Evolutionary conservation across 202 grass and related monocot genomes (phyloP), one percentile per base, ranked within the genome.

Genomic region (Carex arenaria): DNA sequence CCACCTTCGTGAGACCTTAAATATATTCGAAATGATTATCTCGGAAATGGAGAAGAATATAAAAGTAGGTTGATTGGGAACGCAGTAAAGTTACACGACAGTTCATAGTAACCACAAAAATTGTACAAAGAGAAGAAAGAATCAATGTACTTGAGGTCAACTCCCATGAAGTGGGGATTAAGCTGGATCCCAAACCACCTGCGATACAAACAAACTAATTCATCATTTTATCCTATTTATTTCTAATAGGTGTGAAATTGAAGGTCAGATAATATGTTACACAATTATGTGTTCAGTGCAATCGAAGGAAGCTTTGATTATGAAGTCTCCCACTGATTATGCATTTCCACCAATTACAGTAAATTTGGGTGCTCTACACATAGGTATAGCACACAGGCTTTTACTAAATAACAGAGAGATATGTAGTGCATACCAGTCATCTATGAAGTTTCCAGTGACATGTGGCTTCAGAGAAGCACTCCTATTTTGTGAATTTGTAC

Each of bases 101-200:
- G 15, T 30, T 74, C 4, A 36, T 36, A 28, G 34, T 10, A 76
- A 76, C 26, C 32, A 76, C 19, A 54, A 52, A 22, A 76, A 56
- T 10, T 56, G 51, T 18, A 77, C 73, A 77, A 57, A 77, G 51
- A 19, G 26, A 31, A 56, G 15, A 26, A 86, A 84, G 65, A 31
- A 71, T 60, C 14, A 34, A 86, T 90, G 70, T 98, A 98, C 95
- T 98, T 98, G 86, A 98, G 95, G 83, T 98, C 95, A 90, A 98
- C 38, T 92, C 93, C 91, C 85, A 98, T 86, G 47, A 95, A 98
- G 80, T 93, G 86, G 78, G 95, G 95, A 95, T 95, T 98, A 77
- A 98, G 93, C 85, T 98, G 95, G 74, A 98, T 91, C 36, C 95
- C 95, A 72, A 95, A 90, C 93, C 95, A 98, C 95, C 95, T 98